Conservation (phyloP, 176 grass and related monocot genomes). For the Eleusine indica region DNA sequence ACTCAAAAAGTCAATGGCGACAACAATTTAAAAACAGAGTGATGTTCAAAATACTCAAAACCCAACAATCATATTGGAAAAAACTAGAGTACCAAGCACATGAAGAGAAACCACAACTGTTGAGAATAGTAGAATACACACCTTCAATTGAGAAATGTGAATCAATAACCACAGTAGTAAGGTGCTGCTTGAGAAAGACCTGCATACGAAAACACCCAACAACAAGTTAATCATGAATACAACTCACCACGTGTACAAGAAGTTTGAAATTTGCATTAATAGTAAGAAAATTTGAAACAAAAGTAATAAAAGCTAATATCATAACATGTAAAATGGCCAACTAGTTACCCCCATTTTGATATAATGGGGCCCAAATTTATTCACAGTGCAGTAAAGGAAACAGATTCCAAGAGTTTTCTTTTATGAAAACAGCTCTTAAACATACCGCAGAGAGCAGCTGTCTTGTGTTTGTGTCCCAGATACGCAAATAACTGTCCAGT, state of each 20-base stretch:
- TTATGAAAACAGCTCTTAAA: constrained; percentile 12
- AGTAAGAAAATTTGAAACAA: not conserved
- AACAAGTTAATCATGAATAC: not conserved
- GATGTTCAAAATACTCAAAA: not conserved
- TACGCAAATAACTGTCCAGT: constrained; percentile 77
- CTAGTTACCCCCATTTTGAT: constrained; percentile 21
- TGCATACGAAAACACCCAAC: constrained; percentile 36
- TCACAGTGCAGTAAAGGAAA: not conserved
- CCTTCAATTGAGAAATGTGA: constrained; percentile 93
- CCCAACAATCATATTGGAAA: not conserved
- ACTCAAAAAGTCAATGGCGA: no score
- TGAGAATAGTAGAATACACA: constrained; percentile 23
- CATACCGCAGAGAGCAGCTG: constrained; percentile 80
- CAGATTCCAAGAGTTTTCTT: not conserved
- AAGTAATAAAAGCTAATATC: not conserved
- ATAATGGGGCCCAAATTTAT: constrained; percentile 8
- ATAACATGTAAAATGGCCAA: not conserved
- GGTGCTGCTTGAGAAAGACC: constrained; percentile 96
- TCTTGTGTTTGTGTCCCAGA: constrained; percentile 91
- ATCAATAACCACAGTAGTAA: constrained; percentile 82
- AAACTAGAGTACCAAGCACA: constrained; percentile 22
- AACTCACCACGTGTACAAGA: not conserved
- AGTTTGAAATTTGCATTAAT: not conserved
- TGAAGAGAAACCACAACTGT: not conserved
- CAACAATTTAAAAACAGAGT: no score